Percentiles rank a stretch among this genome's conserved stretches.
Conservation (phyloP, 2,329 filamentous ascomycete species). For the Penicillium vulpinum region DNA sequence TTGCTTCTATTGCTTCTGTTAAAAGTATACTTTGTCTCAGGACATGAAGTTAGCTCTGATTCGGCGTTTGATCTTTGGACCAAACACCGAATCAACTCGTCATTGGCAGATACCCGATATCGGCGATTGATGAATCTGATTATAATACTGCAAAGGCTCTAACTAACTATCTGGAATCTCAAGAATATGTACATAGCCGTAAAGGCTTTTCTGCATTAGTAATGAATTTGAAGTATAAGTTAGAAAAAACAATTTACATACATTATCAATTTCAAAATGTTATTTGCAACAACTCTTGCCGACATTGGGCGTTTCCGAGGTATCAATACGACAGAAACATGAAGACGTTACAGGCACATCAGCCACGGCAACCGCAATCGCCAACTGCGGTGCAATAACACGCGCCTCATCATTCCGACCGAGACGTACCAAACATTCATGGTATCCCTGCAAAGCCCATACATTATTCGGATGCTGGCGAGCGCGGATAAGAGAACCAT, state of each 20-base stretch:
- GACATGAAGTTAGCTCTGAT: not conserved
- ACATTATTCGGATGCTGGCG: slow-evolving; percentile 71
- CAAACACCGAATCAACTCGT: not conserved
- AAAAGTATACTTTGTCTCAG: not conserved
- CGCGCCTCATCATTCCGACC: slow-evolving; percentile 51
- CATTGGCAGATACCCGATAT: not conserved
- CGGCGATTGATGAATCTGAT: not conserved
- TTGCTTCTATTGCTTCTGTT: not conserved
- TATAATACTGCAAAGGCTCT: too few relatives aligned
- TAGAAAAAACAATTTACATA: not conserved
- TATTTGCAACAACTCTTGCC: slow-evolving; percentile 14
- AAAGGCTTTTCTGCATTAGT: not conserved
- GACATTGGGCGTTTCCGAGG: slow-evolving; percentile 7
- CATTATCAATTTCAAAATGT: not conserved
- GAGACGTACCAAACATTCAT: slow-evolving; percentile 65
- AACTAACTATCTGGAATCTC: not conserved
- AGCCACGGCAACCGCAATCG: slow-evolving; percentile 55
- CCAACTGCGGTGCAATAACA: slow-evolving; percentile 53
- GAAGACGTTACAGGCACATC: slow-evolving; percentile 61
- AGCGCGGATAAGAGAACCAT: slow-evolving; percentile 62
- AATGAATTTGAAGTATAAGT: not conserved
- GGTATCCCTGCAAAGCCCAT: slow-evolving; percentile 71
- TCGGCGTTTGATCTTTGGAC: slow-evolving; percentile 1
- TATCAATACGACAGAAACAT: slow-evolving; percentile 55
- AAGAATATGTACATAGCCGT: not conserved